Conservation (phyloP, 1,139 yeast genomes). For the Arxiozyma slooffiae region DNA sequence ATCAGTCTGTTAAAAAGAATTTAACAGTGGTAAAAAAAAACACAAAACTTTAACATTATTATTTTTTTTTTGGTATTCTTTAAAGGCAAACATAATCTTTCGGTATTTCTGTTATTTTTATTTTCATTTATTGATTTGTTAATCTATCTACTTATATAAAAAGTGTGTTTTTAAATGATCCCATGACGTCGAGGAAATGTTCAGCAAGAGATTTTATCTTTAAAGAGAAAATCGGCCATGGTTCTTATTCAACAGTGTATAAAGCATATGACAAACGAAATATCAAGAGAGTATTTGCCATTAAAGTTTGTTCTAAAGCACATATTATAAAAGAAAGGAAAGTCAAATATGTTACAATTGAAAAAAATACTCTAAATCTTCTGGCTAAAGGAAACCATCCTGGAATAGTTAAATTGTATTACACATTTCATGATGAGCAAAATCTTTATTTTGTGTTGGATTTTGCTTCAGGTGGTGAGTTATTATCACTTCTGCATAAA, state of each 20-base stretch:
- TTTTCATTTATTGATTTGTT: neutral
- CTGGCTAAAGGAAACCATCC: slow-evolving; percentile 57
- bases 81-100: neutral
- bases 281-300: slow-evolving; percentile 55
- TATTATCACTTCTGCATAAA: slow-evolving; percentile 50
- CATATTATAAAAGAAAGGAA: slow-evolving; percentile 72
- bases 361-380: slow-evolving; percentile 64
- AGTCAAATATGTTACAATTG: slow-evolving; percentile 70
- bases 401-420: slow-evolving; percentile 62
- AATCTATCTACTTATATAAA: neutral
- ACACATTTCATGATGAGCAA: slow-evolving; percentile 69
- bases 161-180: neutral
- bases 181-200: slow-evolving; percentile 39
- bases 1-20: too few species aligned
- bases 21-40: neutral
- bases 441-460: slow-evolving; percentile 66
- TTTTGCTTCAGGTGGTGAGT: slow-evolving; percentile 73
- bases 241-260: slow-evolving; percentile 69
- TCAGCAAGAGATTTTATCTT: slow-evolving; percentile 58
- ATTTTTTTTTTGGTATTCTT: neutral
- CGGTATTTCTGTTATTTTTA: neutral
- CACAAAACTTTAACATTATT: neutral
- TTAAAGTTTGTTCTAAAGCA: slow-evolving; percentile 61
- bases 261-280: slow-evolving; percentile 55
- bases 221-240: slow-evolving; percentile 68